Percentiles rank a stretch among this genome's conserved stretches.
phyloP scores from a whole-genome alignment of 1,284 basidiomycete species.

The Irpex sp. region DNA sequence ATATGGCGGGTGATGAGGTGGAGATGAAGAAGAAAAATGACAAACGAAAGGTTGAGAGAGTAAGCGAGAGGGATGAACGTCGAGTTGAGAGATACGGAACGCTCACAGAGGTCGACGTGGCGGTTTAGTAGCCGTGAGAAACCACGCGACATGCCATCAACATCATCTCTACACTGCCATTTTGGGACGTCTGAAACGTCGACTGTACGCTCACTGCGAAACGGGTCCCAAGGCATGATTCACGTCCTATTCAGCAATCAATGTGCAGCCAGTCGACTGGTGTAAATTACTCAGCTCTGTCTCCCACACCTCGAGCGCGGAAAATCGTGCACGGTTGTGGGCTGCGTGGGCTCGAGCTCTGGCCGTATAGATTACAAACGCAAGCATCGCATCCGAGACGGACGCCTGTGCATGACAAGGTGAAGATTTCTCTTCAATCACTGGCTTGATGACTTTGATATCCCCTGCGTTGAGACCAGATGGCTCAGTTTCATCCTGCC shows the following conservation, averaged over 20 bases:
- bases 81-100: conserved; percentile 8
- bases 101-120: conserved; percentile 24
- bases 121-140: conserved; percentile 27
- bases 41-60: conserved; percentile 12
- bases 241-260: neutral
- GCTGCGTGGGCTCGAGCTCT: neutral
- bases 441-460: neutral
- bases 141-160: conserved; percentile 4
- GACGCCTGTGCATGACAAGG: neutral
- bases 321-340: neutral
- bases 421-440: neutral
- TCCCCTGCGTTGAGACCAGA: neutral
- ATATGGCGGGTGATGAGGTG: conserved; percentile 18
- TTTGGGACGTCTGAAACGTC: neutral
- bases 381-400: neutral
- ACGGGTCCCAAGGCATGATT: neutral
- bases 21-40: conserved; percentile 12
- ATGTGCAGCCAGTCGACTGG: neutral
- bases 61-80: conserved; percentile 12
- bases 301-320: neutral
- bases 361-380: neutral
- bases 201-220: neutral
- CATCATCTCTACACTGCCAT: conserved; percentile 1
- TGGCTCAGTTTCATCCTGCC: neutral
- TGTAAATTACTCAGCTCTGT: neutral